Percentiles rank a stretch among this genome's conserved stretches.
Evolutionary conservation across 306 rosid species (phyloP).

Genomic region (Cyclanthera cordifolia): DNA sequence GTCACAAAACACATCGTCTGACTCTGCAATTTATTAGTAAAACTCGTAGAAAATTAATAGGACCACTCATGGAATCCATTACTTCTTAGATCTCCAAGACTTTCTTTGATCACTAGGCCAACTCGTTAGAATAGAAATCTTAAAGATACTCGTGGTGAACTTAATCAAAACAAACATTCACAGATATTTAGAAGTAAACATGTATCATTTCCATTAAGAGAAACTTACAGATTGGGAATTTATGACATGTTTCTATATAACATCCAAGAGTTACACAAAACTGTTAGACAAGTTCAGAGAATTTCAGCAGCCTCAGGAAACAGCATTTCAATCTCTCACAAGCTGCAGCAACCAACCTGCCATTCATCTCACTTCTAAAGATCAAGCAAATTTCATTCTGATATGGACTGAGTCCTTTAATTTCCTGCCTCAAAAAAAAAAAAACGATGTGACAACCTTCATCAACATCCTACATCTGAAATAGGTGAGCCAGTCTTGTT

Average conservation of each 20-base stretch:
- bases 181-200: too few species aligned
- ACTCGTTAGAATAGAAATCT: too few species aligned
- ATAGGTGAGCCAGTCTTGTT: constrained; percentile 9
- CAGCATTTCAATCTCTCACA: background rate
- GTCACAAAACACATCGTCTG: too few species aligned
- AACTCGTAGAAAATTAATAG: too few species aligned
- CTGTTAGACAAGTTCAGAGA: background rate
- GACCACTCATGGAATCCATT: too few species aligned
- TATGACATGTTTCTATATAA: background rate
- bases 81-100: too few species aligned
- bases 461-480: constrained; percentile 1
- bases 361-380: background rate
- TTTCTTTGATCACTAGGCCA: too few species aligned
- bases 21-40: too few species aligned
- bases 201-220: background rate
- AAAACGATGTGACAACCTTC: background rate
- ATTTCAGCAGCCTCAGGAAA: constrained; percentile 2
- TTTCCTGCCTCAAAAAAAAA: background rate
- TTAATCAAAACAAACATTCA: too few species aligned
- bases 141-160: too few species aligned
- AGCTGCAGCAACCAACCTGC: background rate
- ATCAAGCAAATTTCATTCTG: background rate
- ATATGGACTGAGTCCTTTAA: background rate
- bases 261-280: background rate
- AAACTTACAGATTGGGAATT: background rate